Base-by-base conservation (phyloP, 2,329 filamentous ascomycete species). In the Neonectria neomacrospora region DNA sequence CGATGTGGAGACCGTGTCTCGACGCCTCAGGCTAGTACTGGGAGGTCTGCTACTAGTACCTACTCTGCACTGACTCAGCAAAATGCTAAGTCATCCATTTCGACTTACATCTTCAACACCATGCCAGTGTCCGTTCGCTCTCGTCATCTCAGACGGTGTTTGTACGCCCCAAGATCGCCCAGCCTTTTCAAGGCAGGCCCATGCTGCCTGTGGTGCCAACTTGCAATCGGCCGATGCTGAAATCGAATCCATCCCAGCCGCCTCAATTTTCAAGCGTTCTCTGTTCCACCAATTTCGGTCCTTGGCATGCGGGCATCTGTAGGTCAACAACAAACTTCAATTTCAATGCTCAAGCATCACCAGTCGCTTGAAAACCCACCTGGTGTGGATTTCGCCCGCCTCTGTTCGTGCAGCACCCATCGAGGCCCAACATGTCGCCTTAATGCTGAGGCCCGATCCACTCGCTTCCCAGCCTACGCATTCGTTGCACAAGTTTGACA, bases 21-120 rank as follows among this genome's bases (percentile, higher is more conserved):
- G 8, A 32, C 65, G 73, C 69, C 73, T 75, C n/a, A 73, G 72
- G 71, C 68, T 54, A 18, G 1, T 48, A 23, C 22, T 18, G n/a
- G n/a, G n/a, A 16, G 14, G 34, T 14, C 9, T n/a, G n/a, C n/a
- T n/a, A n/a, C n/a, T n/a, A n/a, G n/a, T n/a, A n/a, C n/a, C n/a
- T n/a, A n/a, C n/a, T n/a, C 26, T 20, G 5, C 30, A 14, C 50
- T 32, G 16, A 55, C 16, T 55, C 41, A 41, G 37, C 52, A 45
- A 4, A 11, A 18, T 41, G 12, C 42, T 45, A 26, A 26, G 51
- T 20, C 14, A 30, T 41, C 37, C 16, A 16, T 11, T 34, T 54
- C 3, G 37, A n/a, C 22, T 26, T 54, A n/a, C 32, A 41, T 47
- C 54, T 56, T 56, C 54, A 56, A 39, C 54, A 56, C 26, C 42